phyloP scores from a whole-genome alignment of 306 rosid genomes.

The Nissolia schottii region DNA sequence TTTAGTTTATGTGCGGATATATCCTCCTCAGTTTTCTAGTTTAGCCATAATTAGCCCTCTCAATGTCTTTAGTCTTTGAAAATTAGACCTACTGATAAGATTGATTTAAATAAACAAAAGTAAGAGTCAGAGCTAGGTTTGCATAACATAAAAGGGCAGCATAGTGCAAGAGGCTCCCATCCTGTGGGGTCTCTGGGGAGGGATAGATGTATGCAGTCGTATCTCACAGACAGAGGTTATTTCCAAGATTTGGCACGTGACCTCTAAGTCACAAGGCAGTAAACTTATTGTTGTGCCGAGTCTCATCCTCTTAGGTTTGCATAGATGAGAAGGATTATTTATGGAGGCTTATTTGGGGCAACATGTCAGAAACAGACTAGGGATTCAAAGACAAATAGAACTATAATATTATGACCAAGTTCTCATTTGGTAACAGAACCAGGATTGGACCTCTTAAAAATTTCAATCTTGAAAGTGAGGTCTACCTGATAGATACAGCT shows the following conservation, averaged over 20 bases:
- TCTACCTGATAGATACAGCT: neutral
- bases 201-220: too few species aligned
- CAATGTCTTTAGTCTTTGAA: neutral
- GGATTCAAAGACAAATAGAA: neutral
- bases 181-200: too few species aligned
- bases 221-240: too few species aligned
- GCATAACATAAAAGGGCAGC: too few species aligned
- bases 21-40: neutral
- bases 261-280: too few species aligned
- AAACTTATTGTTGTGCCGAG: too few species aligned
- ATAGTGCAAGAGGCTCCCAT: too few species aligned
- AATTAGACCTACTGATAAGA: neutral
- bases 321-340: neutral
- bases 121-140: neutral
- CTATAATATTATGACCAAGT: neutral
- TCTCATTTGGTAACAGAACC: neutral
- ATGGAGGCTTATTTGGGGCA: neutral
- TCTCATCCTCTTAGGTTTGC: too few species aligned
- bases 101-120: neutral
- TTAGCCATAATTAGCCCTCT: neutral
- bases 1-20: too few species aligned
- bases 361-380: too few species aligned
- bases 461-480: neutral
- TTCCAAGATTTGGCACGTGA: too few species aligned
- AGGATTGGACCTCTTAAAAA: neutral